Conservation (phyloP, 805 yeast species). For the Lipomyces japonicus region DNA sequence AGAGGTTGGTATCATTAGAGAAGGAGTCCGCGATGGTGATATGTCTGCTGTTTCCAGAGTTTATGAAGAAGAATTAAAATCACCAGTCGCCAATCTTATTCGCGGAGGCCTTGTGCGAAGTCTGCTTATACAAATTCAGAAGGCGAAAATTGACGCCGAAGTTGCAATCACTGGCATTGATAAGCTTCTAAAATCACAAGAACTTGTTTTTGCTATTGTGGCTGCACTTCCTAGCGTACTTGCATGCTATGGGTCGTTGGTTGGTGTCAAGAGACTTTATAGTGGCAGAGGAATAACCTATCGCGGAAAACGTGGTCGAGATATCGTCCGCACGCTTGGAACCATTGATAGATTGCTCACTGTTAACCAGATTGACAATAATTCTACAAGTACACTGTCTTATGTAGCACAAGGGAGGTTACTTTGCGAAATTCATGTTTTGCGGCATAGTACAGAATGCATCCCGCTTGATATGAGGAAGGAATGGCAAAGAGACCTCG, state of each 20-base stretch:
- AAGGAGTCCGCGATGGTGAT: conserved; percentile 66
- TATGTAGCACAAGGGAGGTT: conserved; percentile 55
- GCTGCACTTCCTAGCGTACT: conserved; percentile 80
- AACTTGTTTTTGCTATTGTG: conserved; percentile 86
- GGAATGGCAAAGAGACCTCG: conserved; percentile 63
- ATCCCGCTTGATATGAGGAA: conserved; percentile 48
- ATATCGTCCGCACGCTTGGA: conserved; percentile 47
- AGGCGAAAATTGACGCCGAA: conserved; percentile 92
- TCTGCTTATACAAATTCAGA: conserved; percentile 86
- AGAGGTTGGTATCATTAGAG: conserved; percentile 39
- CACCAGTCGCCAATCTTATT: conserved; percentile 61
- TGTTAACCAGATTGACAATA: not conserved
- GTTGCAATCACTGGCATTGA: conserved; percentile 89
- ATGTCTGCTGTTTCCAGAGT: conserved; percentile 71
- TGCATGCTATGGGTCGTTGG: conserved; percentile 31
- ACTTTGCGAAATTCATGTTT: conserved; percentile 59
- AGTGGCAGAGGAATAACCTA: conserved; percentile 36
- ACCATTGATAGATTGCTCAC: conserved; percentile 55
- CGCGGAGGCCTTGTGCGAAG: conserved; percentile 73
- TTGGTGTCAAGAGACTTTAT: conserved; percentile 27
- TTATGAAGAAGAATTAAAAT: conserved; percentile 70
- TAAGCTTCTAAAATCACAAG: conserved; percentile 81
- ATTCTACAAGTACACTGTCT: conserved; percentile 25
- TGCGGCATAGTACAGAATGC: conserved; percentile 48
- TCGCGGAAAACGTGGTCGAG: conserved; percentile 33